Evolutionary conservation across 2,329 filamentous ascomycete species (phyloP), one percentile per base, ranked within the genome.

Genomic region (Chaetothyriales sp.): DNA sequence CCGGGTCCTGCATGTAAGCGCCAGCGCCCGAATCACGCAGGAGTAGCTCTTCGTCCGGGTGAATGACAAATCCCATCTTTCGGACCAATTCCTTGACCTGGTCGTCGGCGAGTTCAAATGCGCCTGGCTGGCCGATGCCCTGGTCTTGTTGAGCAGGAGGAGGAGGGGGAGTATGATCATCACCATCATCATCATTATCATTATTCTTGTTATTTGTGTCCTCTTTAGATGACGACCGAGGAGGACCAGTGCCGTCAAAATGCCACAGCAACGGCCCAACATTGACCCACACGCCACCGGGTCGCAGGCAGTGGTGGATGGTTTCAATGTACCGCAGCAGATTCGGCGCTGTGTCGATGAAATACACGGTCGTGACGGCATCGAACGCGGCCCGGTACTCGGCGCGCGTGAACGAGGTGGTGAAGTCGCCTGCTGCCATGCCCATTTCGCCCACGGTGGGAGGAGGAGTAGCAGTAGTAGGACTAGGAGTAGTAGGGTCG

Each of bases 261-360:
- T 98, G 93, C 92, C 92, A 98, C 43, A 96, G 72, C 50, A 98
- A 68, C 0, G 92, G 92, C 0, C 92, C 92, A 20, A 94, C 72
- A 62, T 98, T 98, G 62, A 95, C 77, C 72, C 94, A 85, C 3
- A 94, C 61, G 0, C 92, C 92, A 22, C 84, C 84, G 0, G 79
- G 73, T 58, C 77, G 80, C 47, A 98, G 75, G 61, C 89, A 93
- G 62, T 84, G 78, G 43, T 70, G 72, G 50, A 96, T 85, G 1
- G 88, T 82, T 63, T 94, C 81, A 32, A 98, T 78, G 63, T 98
- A 98, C 1, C 84, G 79, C 49, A 96, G 83, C 28, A 95, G 65
- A 64, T 98, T 96, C 1, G 90, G 89, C 2, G 92, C 92, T 1
- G 92, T 98, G 65, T 98, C 93, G 52, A 98, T 83, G 70, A 98